These are phyloP conservation scores for Hanseniaspora taiwanica DNA, from an alignment of 805 yeast species.

Conservation along the genomic window DNA sequence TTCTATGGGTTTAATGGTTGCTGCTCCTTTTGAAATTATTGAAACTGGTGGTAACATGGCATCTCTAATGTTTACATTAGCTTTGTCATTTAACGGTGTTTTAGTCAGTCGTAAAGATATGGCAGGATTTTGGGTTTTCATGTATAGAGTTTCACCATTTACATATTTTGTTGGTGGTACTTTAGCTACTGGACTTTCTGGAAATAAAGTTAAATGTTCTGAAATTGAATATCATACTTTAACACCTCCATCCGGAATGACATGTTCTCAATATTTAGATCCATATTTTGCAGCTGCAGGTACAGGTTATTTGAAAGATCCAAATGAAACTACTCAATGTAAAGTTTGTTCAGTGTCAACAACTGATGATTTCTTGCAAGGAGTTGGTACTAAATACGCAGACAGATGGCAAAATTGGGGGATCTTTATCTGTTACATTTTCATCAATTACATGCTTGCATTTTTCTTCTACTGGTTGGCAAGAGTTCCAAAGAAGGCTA, in stretches of 20 bases:
- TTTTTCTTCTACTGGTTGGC: slow-evolving; percentile 44
- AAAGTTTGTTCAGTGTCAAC: slow-evolving; percentile 38
- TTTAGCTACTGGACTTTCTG: slow-evolving; percentile 43
- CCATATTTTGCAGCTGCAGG: slow-evolving; percentile 23
- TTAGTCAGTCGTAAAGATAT: slow-evolving; percentile 40
- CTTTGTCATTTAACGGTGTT: slow-evolving; percentile 69
- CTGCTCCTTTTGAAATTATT: slow-evolving; percentile 45
- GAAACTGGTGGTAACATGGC: slow-evolving; percentile 55
- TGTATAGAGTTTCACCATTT: slow-evolving; percentile 62
- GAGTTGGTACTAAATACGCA: slow-evolving; percentile 26
- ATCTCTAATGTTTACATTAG: slow-evolving; percentile 43
- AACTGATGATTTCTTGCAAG: slow-evolving; percentile 45
- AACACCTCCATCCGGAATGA: slow-evolving; percentile 38
- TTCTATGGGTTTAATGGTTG: slow-evolving; percentile 43
- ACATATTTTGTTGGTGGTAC: slow-evolving; percentile 50
- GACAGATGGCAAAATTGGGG: slow-evolving; percentile 51
- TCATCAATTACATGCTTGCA: slow-evolving; percentile 30
- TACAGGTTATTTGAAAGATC: slow-evolving; percentile 36
- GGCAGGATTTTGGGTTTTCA: slow-evolving; percentile 72
- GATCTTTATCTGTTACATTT: slow-evolving; percentile 39
- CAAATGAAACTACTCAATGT: slow-evolving; percentile 39
- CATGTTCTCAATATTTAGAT: slow-evolving; percentile 44
- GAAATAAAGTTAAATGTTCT: slow-evolving; percentile 34
- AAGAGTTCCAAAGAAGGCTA: slow-evolving; percentile 52
- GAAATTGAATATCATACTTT: slow-evolving; percentile 34